These are phyloP conservation scores for Salix exigua DNA, from an alignment of 345 rosid genomes.

Conservation along the genomic window DNA sequence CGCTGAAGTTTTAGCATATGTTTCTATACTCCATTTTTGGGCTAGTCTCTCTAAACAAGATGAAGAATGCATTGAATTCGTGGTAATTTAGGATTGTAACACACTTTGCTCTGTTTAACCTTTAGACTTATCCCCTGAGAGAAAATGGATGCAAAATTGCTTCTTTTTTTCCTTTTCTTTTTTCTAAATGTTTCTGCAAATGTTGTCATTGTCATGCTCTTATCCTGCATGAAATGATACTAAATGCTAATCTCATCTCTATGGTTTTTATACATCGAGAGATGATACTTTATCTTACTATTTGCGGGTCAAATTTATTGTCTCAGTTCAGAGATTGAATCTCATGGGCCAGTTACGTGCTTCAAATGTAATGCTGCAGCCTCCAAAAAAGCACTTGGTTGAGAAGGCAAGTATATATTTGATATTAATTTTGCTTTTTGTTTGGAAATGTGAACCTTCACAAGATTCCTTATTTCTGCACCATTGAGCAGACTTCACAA, in stretches of 20 bases:
- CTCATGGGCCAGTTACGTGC: conserved; percentile 27
- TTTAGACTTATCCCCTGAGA: too few species aligned
- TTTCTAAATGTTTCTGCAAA: background rate
- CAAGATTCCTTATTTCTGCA: background rate
- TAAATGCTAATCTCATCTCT: background rate
- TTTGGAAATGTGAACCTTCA: background rate
- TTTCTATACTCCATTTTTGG: background rate
- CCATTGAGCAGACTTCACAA: background rate
- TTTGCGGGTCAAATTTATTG: conserved; percentile 3
- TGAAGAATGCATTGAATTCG: background rate
- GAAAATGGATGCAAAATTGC: too few species aligned
- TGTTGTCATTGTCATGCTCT: background rate
- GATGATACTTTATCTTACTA: conserved; percentile 5
- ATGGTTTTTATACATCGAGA: background rate
- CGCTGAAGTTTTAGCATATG: background rate
- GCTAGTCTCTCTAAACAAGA: background rate
- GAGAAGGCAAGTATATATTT: conserved; percentile 52
- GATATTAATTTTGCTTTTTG: background rate
- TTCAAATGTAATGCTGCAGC: conserved; percentile 39
- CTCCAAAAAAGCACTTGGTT: conserved; percentile 73
- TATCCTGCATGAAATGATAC: background rate
- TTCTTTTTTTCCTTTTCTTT: too few species aligned
- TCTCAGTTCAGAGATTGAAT: conserved; percentile 42
- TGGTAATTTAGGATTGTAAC: too few species aligned
- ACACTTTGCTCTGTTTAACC: too few species aligned